Percentiles rank a stretch among this genome's conserved stretches.
Conservation (phyloP, 148 eudicot genomes). For the Rhododendron griersonianum region DNA sequence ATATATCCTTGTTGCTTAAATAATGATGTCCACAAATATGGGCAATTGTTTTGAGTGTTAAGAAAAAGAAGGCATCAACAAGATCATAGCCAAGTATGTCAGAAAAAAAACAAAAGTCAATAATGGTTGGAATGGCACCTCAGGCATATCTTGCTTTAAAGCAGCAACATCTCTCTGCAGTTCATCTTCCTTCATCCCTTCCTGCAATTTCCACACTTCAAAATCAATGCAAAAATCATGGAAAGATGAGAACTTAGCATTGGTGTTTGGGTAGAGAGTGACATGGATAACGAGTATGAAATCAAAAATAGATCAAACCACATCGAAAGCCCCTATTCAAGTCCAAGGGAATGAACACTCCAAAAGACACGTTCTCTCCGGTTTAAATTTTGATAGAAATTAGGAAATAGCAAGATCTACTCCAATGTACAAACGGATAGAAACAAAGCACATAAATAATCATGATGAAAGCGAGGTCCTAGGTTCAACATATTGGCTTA, state of each 20-base stretch:
- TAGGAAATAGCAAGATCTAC: no score
- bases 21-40: not conserved
- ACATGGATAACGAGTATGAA: no score
- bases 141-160: conserved; percentile 39
- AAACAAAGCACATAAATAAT: no score
- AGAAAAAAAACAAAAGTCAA: not conserved
- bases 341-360: no score
- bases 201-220: conserved; percentile 31
- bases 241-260: not conserved
- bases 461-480: not conserved
- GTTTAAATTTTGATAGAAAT: no score
- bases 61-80: no score
- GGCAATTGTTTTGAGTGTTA: not conserved
- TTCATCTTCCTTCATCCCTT: conserved; percentile 24
- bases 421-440: no score
- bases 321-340: not conserved
- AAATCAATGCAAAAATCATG: not conserved
- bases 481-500: not conserved
- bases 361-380: no score
- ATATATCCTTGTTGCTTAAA: not conserved
- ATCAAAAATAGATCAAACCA: no score
- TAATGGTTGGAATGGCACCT: conserved; percentile 33
- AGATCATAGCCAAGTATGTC: no score
- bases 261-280: not conserved
- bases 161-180: conserved; percentile 25